Conservation (phyloP, 108 stramenopile genomes). For the Craspedostauros australis region DNA sequence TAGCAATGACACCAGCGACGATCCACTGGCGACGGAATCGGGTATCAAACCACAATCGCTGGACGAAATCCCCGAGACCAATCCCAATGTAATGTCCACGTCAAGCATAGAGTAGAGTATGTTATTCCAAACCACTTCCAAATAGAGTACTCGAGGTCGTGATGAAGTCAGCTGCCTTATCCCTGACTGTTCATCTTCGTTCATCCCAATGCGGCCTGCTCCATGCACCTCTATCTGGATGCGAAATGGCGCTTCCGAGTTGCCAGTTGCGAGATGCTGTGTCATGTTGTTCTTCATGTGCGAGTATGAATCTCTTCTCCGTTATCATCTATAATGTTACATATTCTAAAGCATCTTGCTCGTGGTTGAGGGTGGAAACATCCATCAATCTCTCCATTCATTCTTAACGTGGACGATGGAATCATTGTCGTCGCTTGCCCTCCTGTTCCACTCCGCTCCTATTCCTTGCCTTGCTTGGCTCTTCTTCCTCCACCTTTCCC, state of each 20-base stretch:
- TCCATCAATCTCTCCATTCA: neutral
- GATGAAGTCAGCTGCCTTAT: no score
- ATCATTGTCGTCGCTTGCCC: neutral
- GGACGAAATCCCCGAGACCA: neutral
- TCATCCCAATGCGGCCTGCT: no score
- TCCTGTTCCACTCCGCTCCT: neutral
- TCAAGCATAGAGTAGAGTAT: neutral
- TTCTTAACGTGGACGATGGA: neutral
- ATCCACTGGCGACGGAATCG: neutral
- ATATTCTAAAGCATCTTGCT: no score
- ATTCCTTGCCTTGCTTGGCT: neutral
- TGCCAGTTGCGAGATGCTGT: no score
- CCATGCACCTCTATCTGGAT: no score
- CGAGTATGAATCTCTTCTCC: no score
- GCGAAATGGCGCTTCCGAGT: no score
- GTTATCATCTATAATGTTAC: no score
- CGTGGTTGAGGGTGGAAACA: no score
- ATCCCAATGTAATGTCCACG: neutral
- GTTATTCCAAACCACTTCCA: no score
- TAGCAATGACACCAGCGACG: neutral
- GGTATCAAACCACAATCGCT: neutral
- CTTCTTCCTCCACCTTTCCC: conserved; percentile 3
- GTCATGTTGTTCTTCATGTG: neutral
- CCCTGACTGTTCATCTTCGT: no score
- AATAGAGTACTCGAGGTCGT: no score